These are phyloP conservation scores for Pyrenophora seminiperda DNA, from an alignment of 2,329 filamentous ascomycete species.

Conservation along the genomic window DNA sequence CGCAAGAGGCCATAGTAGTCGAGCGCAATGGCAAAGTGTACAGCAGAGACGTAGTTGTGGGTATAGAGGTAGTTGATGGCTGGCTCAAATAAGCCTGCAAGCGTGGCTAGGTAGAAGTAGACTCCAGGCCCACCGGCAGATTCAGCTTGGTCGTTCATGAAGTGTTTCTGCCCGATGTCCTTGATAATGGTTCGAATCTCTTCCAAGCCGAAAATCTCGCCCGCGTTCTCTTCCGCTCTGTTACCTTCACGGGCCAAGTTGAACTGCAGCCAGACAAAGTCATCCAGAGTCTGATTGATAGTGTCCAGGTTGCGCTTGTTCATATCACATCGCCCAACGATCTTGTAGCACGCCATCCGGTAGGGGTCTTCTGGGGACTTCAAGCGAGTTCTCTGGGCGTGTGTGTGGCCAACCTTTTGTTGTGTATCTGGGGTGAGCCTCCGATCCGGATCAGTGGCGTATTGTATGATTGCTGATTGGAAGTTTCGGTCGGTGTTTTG, in stretches of 20 bases:
- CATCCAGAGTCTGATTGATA: conserved; percentile 65
- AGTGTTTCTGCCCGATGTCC: conserved; percentile 90
- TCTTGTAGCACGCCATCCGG: conserved; percentile 96
- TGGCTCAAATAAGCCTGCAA: conserved; percentile 92
- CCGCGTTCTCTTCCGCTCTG: conserved; percentile 65
- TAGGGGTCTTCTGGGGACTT: conserved; percentile 91
- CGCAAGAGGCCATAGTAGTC: conserved; percentile 71
- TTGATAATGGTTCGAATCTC: conserved; percentile 79
- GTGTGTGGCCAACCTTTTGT: conserved; percentile 87
- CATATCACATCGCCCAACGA: conserved; percentile 79
- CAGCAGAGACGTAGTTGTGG: conserved; percentile 89
- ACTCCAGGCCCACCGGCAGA: conserved; percentile 81
- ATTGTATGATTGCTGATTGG: conserved; percentile 82
- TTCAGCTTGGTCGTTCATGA: conserved; percentile 79
- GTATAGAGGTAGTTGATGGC: conserved; percentile 89
- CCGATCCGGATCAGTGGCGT: conserved; percentile 75
- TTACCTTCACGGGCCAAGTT: conserved; percentile 66
- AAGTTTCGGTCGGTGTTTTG: conserved; percentile 90
- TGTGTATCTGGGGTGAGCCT: conserved; percentile 79
- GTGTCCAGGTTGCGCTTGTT: conserved; percentile 61
- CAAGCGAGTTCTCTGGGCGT: conserved; percentile 81
- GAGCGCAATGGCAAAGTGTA: conserved; percentile 90
- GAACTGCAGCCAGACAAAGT: conserved; percentile 72
- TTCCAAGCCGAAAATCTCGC: conserved; percentile 66
- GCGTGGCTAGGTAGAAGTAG: conserved; percentile 89